Conservation (phyloP, 2,329 filamentous ascomycete species). For the Raffaelea deltoideospora region DNA sequence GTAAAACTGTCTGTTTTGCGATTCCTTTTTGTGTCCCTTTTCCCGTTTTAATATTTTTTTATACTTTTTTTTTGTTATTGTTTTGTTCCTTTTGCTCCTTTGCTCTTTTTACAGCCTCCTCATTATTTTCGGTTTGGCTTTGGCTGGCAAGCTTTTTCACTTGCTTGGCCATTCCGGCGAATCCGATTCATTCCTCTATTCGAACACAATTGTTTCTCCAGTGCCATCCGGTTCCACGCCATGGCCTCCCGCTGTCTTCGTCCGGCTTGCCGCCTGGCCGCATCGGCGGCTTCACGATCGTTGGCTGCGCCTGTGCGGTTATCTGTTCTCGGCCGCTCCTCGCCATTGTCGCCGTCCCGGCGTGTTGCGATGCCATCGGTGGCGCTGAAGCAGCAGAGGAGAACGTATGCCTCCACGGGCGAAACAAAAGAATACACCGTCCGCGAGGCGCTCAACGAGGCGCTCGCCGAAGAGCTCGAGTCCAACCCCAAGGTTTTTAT, state of each 20-base stretch:
- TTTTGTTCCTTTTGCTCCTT: not conserved
- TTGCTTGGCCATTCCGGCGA: not conserved
- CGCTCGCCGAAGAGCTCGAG: slow-evolving; percentile 94
- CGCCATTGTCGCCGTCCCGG: not conserved
- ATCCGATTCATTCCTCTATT: not conserved
- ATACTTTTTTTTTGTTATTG: not conserved
- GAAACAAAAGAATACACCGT: slow-evolving; percentile 89
- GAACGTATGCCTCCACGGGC: slow-evolving; percentile 37
- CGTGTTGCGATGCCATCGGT: no score
- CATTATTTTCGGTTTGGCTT: no score
- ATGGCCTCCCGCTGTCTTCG: slow-evolving; percentile 34
- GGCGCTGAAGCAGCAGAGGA: no score
- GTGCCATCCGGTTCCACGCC: no score
- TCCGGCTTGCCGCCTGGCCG: slow-evolving; percentile 26
- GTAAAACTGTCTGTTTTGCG: not conserved
- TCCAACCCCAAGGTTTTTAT: slow-evolving; percentile 88
- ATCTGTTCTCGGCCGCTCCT: not conserved
- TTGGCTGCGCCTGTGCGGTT: slow-evolving; percentile 3
- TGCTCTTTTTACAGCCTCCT: no score
- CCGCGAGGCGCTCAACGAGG: slow-evolving; percentile 93
- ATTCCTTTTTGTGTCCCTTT: not conserved
- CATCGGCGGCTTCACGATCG: slow-evolving; percentile 15
- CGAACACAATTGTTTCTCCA: not conserved
- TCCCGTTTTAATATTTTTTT: not conserved
- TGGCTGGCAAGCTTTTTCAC: no score